Base-by-base conservation (phyloP, 805 yeast genomes). In the Ogataea nitratoaversa region DNA sequence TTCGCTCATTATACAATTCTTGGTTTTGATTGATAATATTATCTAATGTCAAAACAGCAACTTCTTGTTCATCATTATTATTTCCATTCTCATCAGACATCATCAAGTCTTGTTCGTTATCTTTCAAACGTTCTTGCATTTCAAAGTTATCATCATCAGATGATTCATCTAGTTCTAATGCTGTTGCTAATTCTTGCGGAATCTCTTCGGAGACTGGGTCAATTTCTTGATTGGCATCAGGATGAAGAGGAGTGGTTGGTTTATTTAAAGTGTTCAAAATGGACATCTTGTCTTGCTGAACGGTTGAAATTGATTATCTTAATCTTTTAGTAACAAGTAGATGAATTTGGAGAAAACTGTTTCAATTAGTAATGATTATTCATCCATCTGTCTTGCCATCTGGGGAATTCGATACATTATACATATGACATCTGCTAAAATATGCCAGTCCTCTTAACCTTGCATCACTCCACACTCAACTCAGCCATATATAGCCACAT, bases 181-280 rank as follows among this genome's bases (percentile, higher is more conserved):
- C 63, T 9, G 42, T 34, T n/a, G 56, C 52, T 24, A 54, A 37
- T 8, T 47, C 52, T 7, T 37, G n/a, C 4, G 58, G 57, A 6
- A 56, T 52, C 18, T 36, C 44, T 23, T 34, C 34, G 8, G 38
- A 35, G 19, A 48, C 27, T 18, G 49, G 32, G 19, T 53, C 56
- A 8, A 56, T 48, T 40, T 54, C 57, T 38, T 54, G 47, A 37
- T 60, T 49, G 2, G 65, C 47, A 9, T 47, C 54, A 3, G 65
- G 62, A 42, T 57, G 62, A 2, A 38, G 43, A 2, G 66, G 66
- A 2, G 61, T 54, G 2, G 33, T 17, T 8, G 62, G 62, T 19
- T 37, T 37, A 11, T 38, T 30, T 30, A 42, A 33, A 8, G 12
- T 20, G 8, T 8, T 12, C 8, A 24, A 22, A 11, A 11, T 8